Base-by-base conservation (phyloP, 805 yeast species). In the Wickerhamomyces alni region DNA sequence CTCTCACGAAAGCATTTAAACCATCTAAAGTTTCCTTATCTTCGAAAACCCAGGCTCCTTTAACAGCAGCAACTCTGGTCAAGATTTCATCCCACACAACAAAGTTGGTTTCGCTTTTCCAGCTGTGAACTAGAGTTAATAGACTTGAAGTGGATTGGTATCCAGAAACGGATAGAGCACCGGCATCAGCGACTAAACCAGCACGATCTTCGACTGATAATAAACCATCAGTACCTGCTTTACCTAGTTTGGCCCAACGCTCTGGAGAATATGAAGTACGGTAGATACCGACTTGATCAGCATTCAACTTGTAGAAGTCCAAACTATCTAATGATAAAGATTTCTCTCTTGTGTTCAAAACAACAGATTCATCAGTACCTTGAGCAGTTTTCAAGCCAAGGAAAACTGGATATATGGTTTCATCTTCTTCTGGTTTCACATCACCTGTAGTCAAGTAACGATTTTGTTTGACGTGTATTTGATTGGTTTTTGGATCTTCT, bases 181-280 rank as follows among this genome's bases (percentile, higher is more conserved):
- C 77, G 16, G 85, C 85, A 63, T 85, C 94, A n/a, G 89, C 83
- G 35, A 84, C 82, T 50, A 82, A 70, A 32, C 89, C 91, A 40
- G 82, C 77, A 61, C 87, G 77, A 61, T 85, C 94, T 57, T 81
- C 85, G 38, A 80, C 82, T 10, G 87, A 70, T 51, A 85, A 70
- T 50, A 72, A 63, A 30, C 77, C 78, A 10, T 69, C 68, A 30
- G 70, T 72, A 44, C 75, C 79, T 10, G 75, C 77, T 44, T 72
- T 56, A 39, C 87, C 87, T 50, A 84, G 69, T 57, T 80, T 78
- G 36, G 67, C 63, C 80, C 88, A 80, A 59, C 89, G 77, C 35
- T 73, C 80, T 32, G 78, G 70, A 13, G 82, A 62, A 60, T 85
- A 85, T 33, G 80, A 76, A 31, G 88, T 82, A 51, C 89, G 72